These are phyloP conservation scores for Phytophthora cryptogea DNA, from an alignment of 352 stramenopile genomes.

Conservation along the genomic window DNA sequence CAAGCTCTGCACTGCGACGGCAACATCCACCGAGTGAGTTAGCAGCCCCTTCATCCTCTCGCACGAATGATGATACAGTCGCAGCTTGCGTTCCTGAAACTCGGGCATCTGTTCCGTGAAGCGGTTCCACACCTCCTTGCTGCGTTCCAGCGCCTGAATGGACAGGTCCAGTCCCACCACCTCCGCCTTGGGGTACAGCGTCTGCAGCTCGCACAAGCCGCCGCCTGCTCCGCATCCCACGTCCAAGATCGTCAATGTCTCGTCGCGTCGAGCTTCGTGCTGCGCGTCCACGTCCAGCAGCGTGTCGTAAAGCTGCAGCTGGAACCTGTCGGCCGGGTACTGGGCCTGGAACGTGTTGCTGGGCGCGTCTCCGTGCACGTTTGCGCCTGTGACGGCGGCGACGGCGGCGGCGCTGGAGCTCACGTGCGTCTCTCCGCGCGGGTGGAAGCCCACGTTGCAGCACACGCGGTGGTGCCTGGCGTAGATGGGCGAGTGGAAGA, in stretches of 20 bases:
- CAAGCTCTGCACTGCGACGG: conserved; percentile 60
- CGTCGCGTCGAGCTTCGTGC: conserved; percentile 25
- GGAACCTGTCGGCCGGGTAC: conserved; percentile 44
- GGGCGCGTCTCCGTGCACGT: conserved; percentile 13
- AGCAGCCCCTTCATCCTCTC: conserved; percentile 63
- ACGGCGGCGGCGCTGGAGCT: conserved; percentile 30
- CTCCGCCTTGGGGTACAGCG: conserved; percentile 53
- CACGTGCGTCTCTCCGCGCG: conserved; percentile 21
- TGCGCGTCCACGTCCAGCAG: conserved; percentile 48
- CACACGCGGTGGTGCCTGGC: conserved; percentile 63
- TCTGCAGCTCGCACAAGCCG: conserved; percentile 65
- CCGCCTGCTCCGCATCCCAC: conserved; percentile 68
- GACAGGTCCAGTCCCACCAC: conserved; percentile 65
- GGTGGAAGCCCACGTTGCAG: conserved; percentile 72
- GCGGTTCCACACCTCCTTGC: conserved; percentile 64
- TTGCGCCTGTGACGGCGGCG: conserved; percentile 14
- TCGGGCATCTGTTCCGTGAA: conserved; percentile 45
- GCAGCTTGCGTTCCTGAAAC: conserved; percentile 45
- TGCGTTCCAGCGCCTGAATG: conserved; percentile 64
- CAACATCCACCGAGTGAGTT: conserved; percentile 59
- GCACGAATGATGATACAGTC: conserved; percentile 68
- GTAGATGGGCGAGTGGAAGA: conserved; percentile 77
- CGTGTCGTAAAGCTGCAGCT: conserved; percentile 65
- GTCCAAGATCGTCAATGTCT: conserved; percentile 57
- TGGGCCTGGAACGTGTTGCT: conserved; percentile 35